Conservation (phyloP, 2,329 filamentous ascomycete genomes). For the Penicillium janthinellum region DNA sequence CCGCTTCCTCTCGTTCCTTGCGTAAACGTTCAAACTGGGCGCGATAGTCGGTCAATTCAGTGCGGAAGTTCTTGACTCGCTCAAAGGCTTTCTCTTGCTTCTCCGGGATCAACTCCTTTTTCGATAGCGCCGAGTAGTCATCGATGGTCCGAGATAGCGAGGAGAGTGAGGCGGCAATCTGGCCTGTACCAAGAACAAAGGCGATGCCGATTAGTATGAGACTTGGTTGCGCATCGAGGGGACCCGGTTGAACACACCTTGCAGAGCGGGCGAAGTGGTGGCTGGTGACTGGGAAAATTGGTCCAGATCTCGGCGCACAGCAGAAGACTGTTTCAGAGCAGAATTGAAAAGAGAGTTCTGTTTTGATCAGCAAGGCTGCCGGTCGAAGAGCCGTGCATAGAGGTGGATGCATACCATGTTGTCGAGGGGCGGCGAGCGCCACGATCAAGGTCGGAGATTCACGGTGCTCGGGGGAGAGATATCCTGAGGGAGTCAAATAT, state of each 20-base stretch:
- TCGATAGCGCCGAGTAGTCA: conserved; percentile 83
- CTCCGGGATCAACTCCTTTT: conserved; percentile 83
- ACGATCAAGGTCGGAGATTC: conserved; percentile 4
- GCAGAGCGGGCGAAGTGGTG: conserved; percentile 63
- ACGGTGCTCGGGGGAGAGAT: background rate
- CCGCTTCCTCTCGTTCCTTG: conserved; percentile 72
- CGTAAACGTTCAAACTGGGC: conserved; percentile 76
- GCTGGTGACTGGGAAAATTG: conserved; percentile 63
- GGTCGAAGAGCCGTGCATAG: background rate
- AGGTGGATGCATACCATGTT: conserved; percentile 10
- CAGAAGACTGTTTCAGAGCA: conserved; percentile 79
- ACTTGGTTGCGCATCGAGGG: background rate
- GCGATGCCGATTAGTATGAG: conserved; percentile 22
- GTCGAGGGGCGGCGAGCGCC: conserved; percentile 11
- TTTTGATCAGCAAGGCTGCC: conserved; percentile 7
- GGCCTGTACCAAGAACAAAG: conserved; percentile 52
- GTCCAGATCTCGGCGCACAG: conserved; percentile 75
- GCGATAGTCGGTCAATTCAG: conserved; percentile 79
- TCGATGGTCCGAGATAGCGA: conserved; percentile 88
- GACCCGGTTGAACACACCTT: conserved; percentile 44
- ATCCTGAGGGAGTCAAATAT: background rate
- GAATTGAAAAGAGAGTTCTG: conserved; percentile 86
- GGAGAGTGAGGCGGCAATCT: conserved; percentile 75
- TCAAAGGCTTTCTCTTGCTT: conserved; percentile 92
- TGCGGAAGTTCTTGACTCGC: conserved; percentile 80